A percentile compares a stretch with the other conserved stretches of the same genome.
phyloP scores from a whole-genome alignment of 257 asterid species.

The Jasminum sambac region DNA sequence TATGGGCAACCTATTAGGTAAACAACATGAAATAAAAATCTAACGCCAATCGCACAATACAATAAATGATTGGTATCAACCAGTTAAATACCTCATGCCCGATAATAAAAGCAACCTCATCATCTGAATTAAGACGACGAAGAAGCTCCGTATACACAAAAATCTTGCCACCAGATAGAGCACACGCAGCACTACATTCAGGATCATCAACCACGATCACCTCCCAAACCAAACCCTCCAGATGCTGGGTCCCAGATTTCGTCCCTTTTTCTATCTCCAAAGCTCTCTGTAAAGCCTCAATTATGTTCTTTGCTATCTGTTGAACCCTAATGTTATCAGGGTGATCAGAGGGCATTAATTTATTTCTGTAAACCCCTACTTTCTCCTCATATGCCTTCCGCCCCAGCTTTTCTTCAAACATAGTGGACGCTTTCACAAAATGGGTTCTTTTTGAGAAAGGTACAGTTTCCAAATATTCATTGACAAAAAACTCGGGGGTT shows the following conservation, averaged over 20 bases:
- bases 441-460: conserved; percentile 84
- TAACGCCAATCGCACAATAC: not conserved
- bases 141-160: conserved; percentile 86
- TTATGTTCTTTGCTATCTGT: conserved; percentile 62
- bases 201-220: conserved; percentile 75
- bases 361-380: conserved; percentile 47
- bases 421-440: conserved; percentile 64
- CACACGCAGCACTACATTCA: conserved; percentile 63
- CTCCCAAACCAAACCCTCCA: conserved; percentile 91
- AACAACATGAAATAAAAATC: conserved; percentile 14
- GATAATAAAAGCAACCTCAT: conserved; percentile 81
- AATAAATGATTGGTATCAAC: not conserved
- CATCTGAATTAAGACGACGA: conserved; percentile 68
- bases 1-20: conserved; percentile 79
- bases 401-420: conserved; percentile 58
- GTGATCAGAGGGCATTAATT: conserved; percentile 77
- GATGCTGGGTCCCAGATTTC: conserved; percentile 39
- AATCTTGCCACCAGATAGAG: conserved; percentile 93
- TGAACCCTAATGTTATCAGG: conserved; percentile 83
- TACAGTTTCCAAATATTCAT: conserved; percentile 60
- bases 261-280: conserved; percentile 54
- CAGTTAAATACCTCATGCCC: conserved; percentile 68
- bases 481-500: conserved; percentile 54
- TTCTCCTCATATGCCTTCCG: conserved; percentile 47
- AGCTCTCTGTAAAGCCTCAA: conserved; percentile 75